Percentiles rank a stretch among this genome's conserved stretches.
Conservation (phyloP, 1,284 basidiomycete species). For the Coniophora puteana region DNA sequence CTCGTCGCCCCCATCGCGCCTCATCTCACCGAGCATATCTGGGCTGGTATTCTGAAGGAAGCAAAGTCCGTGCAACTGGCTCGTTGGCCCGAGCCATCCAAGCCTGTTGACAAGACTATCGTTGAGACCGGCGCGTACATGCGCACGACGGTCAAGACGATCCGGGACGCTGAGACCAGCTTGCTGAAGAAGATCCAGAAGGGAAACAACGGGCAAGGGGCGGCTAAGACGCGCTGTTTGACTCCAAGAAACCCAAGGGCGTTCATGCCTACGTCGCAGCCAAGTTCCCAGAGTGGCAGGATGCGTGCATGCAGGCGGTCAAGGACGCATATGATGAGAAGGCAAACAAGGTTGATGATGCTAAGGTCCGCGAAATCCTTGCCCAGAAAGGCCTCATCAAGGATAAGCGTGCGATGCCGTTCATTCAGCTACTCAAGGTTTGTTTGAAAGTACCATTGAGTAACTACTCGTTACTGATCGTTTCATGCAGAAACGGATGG, state of each 20-base stretch:
- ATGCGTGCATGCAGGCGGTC: constrained; percentile 75
- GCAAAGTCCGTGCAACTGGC: constrained; percentile 80
- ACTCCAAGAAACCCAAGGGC: constrained; percentile 82
- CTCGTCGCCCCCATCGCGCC: constrained; percentile 89
- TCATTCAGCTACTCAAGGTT: constrained; percentile 91
- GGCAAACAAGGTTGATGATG: constrained; percentile 78
- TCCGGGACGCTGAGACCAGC: constrained; percentile 85
- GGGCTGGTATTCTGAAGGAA: constrained; percentile 73
- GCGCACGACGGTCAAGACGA: constrained; percentile 80
- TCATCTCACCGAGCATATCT: constrained; percentile 94
- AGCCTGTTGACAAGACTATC: constrained; percentile 53
- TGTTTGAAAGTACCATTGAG: constrained; percentile 12
- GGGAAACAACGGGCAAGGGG: constrained; percentile 48
- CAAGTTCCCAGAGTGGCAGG: constrained; percentile 93
- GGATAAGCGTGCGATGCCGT: constrained; percentile 96
- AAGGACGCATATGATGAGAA: constrained; percentile 64
- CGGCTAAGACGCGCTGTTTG: constrained; percentile 48
- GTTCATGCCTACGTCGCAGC: constrained; percentile 90
- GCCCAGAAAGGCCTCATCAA: constrained; percentile 83
- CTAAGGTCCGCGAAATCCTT: constrained; percentile 70
- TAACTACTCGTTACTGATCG: constrained; percentile 20
- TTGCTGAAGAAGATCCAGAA: constrained; percentile 77
- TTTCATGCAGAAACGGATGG: constrained; percentile 71
- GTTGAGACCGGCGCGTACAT: constrained; percentile 83
- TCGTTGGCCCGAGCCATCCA: constrained; percentile 68